Conservation (phyloP, 345 rosid genomes). For the Brassica rapa region DNA sequence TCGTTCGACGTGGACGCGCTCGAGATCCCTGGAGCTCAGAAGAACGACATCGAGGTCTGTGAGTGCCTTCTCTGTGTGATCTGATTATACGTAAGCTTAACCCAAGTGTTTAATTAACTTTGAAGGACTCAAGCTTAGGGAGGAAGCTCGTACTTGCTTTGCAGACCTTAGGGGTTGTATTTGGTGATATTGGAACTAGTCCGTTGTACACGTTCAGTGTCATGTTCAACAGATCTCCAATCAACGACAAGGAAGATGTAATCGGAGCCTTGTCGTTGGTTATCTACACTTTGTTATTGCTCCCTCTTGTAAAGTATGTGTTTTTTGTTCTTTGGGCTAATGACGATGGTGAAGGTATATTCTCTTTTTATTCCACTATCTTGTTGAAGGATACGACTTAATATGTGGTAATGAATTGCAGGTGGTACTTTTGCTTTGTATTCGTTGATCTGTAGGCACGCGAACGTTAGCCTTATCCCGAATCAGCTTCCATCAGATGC, state of each 20-base stretch:
- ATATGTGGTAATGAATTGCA: slow-evolving; percentile 38
- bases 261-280: slow-evolving; percentile 92
- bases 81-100: background rate
- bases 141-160: slow-evolving; percentile 72
- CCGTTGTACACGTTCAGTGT: slow-evolving; percentile 92
- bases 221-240: slow-evolving; percentile 85
- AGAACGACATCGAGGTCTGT: slow-evolving; percentile 71
- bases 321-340: slow-evolving; percentile 96
- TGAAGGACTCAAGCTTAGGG: slow-evolving; percentile 73
- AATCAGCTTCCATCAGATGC: slow-evolving; percentile 97
- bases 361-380: background rate
- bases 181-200: slow-evolving; percentile 99
- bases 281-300: slow-evolving; percentile 79
- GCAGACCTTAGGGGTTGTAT: slow-evolving; percentile 95
- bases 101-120: background rate
- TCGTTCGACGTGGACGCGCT: slow-evolving; percentile 96
- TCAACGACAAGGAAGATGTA: slow-evolving; percentile 78
- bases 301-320: slow-evolving; percentile 88
- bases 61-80: background rate
- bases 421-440: slow-evolving; percentile 99
- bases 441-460: slow-evolving; percentile 90
- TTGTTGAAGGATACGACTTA: background rate
- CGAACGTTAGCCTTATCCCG: slow-evolving; percentile 96
- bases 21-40: slow-evolving; percentile 80
- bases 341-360: slow-evolving; percentile 96